These are phyloP conservation scores for Vitis hybrid DNA, from an alignment of 177 flowering plant genomes.

Conservation along the genomic window DNA sequence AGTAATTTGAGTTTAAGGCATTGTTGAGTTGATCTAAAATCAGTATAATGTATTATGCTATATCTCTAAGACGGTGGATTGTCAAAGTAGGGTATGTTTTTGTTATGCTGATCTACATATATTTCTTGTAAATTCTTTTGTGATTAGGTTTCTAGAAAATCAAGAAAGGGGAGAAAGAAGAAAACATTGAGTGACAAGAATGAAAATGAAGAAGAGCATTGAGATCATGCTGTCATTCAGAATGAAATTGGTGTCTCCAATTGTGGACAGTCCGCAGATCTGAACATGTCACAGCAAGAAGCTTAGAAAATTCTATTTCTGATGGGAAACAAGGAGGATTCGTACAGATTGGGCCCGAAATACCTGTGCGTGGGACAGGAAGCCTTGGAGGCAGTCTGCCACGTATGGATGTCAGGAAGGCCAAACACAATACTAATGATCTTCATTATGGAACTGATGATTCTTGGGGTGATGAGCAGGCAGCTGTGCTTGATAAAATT, in stretches of 20 bases:
- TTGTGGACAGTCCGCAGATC: constrained; percentile 26
- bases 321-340: constrained; percentile 23
- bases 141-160: constrained; percentile 68
- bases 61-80: too few relatives aligned
- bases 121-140: constrained; percentile 9
- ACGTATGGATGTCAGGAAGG: constrained; percentile 21
- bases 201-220: constrained; percentile 24
- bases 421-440: constrained; percentile 28
- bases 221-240: constrained; percentile 22
- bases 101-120: background rate
- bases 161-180: constrained; percentile 58
- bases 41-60: too few relatives aligned
- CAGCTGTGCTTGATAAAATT: constrained; percentile 51
- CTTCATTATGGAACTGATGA: constrained; percentile 34
- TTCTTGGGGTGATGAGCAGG: constrained; percentile 68
- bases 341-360: constrained; percentile 25
- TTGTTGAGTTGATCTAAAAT: background rate
- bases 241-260: constrained; percentile 25
- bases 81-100: background rate
- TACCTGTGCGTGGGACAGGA: constrained; percentile 7
- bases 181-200: constrained; percentile 27
- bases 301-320: constrained; percentile 15
- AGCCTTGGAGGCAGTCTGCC: constrained; percentile 19
- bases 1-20: too few relatives aligned
- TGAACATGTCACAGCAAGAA: constrained; percentile 8